Conservation (phyloP, 2,329 filamentous ascomycete species). For the Emergomyces orientalis region DNA sequence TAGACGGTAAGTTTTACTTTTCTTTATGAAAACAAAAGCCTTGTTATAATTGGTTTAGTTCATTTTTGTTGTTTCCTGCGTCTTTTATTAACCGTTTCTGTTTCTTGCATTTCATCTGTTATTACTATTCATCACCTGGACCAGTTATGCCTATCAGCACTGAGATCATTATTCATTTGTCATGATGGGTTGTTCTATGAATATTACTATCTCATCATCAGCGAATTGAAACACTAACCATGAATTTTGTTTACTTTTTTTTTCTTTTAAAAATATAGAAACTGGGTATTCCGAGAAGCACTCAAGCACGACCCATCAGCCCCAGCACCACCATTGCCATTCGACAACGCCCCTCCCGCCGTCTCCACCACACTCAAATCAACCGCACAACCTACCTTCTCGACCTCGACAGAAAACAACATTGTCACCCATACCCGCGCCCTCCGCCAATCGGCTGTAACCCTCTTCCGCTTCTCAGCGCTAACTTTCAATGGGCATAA, state of each 20-base stretch:
- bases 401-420: constrained; percentile 10
- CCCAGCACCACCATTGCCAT: constrained; percentile 2
- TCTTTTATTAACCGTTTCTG: not conserved
- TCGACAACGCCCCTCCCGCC: constrained; percentile 7
- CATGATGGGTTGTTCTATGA: not conserved
- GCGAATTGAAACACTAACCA: not conserved
- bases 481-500: constrained; percentile 39
- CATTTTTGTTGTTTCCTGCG: not conserved
- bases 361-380: constrained; percentile 5
- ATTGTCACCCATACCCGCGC: constrained; percentile 25
- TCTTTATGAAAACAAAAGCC: not conserved
- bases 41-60: too few species aligned
- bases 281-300: constrained; percentile 39
- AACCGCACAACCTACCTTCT: constrained; percentile 16
- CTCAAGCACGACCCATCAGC: constrained; percentile 20
- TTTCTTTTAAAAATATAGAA: constrained; percentile 23
- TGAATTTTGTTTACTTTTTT: too few species aligned
- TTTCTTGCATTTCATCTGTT: not conserved
- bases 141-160: too few species aligned
- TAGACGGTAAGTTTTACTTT: constrained; percentile 33
- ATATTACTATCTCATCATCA: too few species aligned
- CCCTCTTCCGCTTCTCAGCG: constrained; percentile 38
- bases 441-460: constrained; percentile 30
- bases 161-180: not conserved
- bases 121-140: too few species aligned